Evolutionary conservation across 305 asterid species (phyloP).

Genomic region (Lippia alba): DNA sequence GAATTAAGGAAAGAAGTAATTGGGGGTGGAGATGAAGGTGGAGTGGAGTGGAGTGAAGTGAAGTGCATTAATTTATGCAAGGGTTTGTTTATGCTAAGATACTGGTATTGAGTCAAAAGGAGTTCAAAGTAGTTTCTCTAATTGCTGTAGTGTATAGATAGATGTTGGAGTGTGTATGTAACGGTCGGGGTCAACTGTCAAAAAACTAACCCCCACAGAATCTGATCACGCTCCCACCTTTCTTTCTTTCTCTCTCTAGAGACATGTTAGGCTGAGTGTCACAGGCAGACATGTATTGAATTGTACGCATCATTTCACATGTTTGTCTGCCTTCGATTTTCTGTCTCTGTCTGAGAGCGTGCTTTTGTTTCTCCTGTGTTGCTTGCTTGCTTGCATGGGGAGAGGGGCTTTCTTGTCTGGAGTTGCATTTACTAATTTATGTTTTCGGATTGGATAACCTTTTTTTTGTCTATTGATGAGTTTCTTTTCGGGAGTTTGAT

Average conservation of each 20-base stretch:
- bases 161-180: conserved; percentile 38
- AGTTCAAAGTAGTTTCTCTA: conserved; percentile 41
- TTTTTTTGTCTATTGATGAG: conserved; percentile 36
- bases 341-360: conserved; percentile 53
- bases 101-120: conserved; percentile 20
- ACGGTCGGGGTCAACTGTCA: conserved; percentile 89
- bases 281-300: conserved; percentile 39
- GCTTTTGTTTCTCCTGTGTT: conserved; percentile 44
- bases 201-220: conserved; percentile 77
- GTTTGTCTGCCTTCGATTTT: conserved; percentile 49
- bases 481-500: conserved; percentile 34
- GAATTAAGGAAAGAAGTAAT: conserved; percentile 21
- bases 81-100: conserved; percentile 17
- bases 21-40: conserved; percentile 28
- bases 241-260: conserved; percentile 48
- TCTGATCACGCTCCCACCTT: conserved; percentile 73
- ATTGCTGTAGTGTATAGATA: conserved; percentile 41
- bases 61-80: conserved; percentile 27
- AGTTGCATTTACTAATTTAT: conserved; percentile 46
- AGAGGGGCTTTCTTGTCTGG: conserved; percentile 19
- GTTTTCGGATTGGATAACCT: conserved; percentile 23
- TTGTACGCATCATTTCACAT: conserved; percentile 45
- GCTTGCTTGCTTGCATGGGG: conserved; percentile 17
- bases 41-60: conserved; percentile 28
- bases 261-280: conserved; percentile 35